These are phyloP conservation scores for Monilinia fructicola DNA, from an alignment of 2,329 filamentous ascomycete species.

Conservation along the genomic window DNA sequence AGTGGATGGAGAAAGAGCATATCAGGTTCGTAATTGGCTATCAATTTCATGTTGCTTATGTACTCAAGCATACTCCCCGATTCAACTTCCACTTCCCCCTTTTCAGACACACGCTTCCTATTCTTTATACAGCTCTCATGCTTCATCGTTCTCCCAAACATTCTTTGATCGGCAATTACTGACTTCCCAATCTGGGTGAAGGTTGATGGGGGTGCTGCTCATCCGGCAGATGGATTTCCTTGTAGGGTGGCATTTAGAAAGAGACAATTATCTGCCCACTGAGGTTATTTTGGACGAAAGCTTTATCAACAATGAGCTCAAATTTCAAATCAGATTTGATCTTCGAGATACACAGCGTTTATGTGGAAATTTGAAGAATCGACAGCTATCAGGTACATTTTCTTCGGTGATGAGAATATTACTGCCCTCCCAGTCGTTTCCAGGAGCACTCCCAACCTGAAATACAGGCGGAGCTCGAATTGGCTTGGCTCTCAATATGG, in stretches of 20 bases:
- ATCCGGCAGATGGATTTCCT: conserved; percentile 22
- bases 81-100: no score
- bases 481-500: not conserved
- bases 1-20: conserved; percentile 26
- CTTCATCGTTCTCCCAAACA: no score
- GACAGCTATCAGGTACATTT: not conserved
- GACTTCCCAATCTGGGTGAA: no score
- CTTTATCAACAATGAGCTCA: not conserved
- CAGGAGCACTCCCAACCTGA: not conserved
- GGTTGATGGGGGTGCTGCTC: conserved; percentile 24
- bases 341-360: not conserved
- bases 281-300: not conserved
- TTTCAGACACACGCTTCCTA: no score
- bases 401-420: not conserved
- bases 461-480: not conserved
- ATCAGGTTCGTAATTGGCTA: conserved; percentile 23
- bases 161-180: no score
- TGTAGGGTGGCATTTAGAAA: conserved; percentile 14
- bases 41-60: no score
- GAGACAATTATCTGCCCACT: not conserved
- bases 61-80: no score
- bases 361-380: not conserved
- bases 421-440: not conserved
- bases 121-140: no score
- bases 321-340: conserved; percentile 6